A percentile compares a stretch with the other conserved stretches of the same genome.
phyloP scores from a whole-genome alignment of 257 asterid genomes.

The Solanum dulcamara region DNA sequence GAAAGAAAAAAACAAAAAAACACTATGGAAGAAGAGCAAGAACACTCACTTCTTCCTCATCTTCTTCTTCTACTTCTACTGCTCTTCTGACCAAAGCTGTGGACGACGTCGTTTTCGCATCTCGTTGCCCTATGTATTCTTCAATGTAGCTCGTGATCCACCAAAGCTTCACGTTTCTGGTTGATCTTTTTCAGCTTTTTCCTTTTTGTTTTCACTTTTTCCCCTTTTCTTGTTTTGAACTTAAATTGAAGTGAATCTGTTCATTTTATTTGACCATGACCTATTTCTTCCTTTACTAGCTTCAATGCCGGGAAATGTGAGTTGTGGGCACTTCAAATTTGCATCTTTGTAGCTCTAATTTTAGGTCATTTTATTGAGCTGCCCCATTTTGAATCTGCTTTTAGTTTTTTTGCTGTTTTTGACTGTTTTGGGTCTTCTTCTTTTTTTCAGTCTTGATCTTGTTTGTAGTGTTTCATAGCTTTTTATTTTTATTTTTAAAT shows the following conservation, averaged over 20 bases:
- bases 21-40: not conserved
- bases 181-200: not conserved
- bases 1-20: not conserved
- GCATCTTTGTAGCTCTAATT: not conserved
- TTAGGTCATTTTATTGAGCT: not conserved
- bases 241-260: not conserved
- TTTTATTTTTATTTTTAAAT: not conserved
- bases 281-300: not conserved
- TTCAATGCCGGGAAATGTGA: not conserved
- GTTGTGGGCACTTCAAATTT: not conserved
- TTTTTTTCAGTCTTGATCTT: not conserved
- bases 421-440: not conserved
- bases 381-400: not conserved
- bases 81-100: not conserved
- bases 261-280: not conserved
- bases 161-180: conserved; percentile 2
- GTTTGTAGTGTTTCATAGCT: not conserved
- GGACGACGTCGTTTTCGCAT: not conserved
- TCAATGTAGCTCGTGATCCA: conserved; percentile 5
- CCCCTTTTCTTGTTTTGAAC: not conserved
- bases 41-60: not conserved
- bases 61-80: not conserved
- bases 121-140: not conserved
- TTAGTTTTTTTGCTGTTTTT: not conserved
- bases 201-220: not conserved